phyloP scores from a whole-genome alignment of 768 basidiomycete species.

The Tulasnella sp. region DNA sequence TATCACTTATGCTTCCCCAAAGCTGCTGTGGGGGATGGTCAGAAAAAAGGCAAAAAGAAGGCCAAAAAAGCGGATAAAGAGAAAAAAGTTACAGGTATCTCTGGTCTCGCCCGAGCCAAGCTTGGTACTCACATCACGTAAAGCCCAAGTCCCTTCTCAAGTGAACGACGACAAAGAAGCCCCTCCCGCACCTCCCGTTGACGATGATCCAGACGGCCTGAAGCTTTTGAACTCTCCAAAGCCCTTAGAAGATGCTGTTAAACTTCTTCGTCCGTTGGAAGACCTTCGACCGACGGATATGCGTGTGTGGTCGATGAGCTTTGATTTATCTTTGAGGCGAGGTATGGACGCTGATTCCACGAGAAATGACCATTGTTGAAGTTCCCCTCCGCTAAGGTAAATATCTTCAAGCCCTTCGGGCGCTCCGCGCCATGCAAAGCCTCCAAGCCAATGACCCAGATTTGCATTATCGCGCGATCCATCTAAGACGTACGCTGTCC shows the following conservation, averaged over 20 bases:
- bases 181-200: slow-evolving; percentile 42
- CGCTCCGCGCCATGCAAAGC: slow-evolving; percentile 44
- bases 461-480: slow-evolving; percentile 57
- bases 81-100: background rate
- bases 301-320: slow-evolving; percentile 61
- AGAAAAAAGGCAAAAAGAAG: slow-evolving; percentile 78
- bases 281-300: slow-evolving; percentile 40
- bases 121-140: background rate
- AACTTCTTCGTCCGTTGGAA: slow-evolving; percentile 53
- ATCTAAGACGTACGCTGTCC: slow-evolving; percentile 47
- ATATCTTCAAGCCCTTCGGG: slow-evolving; percentile 63
- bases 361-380: background rate
- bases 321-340: slow-evolving; percentile 72
- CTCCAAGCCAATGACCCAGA: slow-evolving; percentile 49
- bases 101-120: background rate
- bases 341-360: slow-evolving; percentile 34
- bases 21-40: slow-evolving; percentile 42
- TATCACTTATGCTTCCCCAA: background rate
- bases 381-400: slow-evolving; percentile 42
- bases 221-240: slow-evolving; percentile 53
- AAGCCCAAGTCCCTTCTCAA: background rate
- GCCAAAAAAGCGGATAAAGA: slow-evolving; percentile 47
- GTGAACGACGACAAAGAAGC: slow-evolving; percentile 55
- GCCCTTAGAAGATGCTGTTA: slow-evolving; percentile 64
- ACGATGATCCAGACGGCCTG: slow-evolving; percentile 76